Percentiles rank a stretch among this genome's conserved stretches.
Conservation (phyloP, 1,284 basidiomycete genomes). For the Heterobasidion irregulare region DNA sequence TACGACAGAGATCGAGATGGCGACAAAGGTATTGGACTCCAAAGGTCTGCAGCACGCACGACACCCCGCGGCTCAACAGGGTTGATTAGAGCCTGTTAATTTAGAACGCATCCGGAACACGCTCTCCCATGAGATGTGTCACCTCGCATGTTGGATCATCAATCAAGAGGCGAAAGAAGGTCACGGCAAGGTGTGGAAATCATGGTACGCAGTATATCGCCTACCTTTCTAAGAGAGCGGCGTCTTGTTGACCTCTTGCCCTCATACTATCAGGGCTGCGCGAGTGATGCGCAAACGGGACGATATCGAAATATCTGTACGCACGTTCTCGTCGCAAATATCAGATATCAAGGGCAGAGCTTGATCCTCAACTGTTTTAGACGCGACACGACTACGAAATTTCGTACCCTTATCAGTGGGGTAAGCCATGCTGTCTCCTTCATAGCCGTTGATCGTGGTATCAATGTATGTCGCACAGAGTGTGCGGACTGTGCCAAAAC, state of each 20-base stretch:
- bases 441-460: not conserved
- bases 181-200: slow-evolving; percentile 63
- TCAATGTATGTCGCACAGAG: slow-evolving; percentile 27
- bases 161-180: slow-evolving; percentile 55
- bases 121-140: slow-evolving; percentile 83
- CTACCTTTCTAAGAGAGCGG: no score
- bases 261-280: slow-evolving; percentile 37
- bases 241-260: not conserved
- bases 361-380: slow-evolving; percentile 23
- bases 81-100: not conserved
- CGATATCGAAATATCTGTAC: slow-evolving; percentile 67
- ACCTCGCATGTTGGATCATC: slow-evolving; percentile 78
- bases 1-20: slow-evolving; percentile 61
- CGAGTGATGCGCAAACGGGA: slow-evolving; percentile 53
- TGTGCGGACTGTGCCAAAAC: slow-evolving; percentile 61
- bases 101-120: slow-evolving; percentile 74
- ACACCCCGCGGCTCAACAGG: not conserved
- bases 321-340: slow-evolving; percentile 11
- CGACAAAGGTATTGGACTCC: slow-evolving; percentile 69
- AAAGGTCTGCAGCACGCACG: slow-evolving; percentile 36
- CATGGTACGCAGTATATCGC: slow-evolving; percentile 40
- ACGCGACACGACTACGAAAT: slow-evolving; percentile 73
- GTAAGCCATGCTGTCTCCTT: slow-evolving; percentile 29
- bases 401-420: slow-evolving; percentile 70
- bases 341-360: no score